Evolutionary conservation across 106 monocot genomes (phyloP), one percentile per base, ranked within the genome.

Genomic region (Dioscorea zingiberensis): DNA sequence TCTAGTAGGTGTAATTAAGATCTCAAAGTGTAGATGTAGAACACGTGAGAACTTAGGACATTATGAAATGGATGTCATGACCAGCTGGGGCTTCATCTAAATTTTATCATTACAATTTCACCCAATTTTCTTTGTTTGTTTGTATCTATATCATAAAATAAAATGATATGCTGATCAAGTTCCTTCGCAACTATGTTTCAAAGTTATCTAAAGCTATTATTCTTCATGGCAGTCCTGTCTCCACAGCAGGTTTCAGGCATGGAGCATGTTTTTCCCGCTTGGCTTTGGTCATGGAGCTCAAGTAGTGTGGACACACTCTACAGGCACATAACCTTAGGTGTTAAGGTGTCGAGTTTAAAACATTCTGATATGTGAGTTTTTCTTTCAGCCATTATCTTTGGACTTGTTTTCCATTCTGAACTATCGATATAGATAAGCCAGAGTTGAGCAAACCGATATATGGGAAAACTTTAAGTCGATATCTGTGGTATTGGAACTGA

Each of bases 231-330:
- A 95, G 94, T 85, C 22, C 73, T 91, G 7, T 64, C 85, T 55
- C 85, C 85, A 11, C 51, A 85, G 47, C 65, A 95, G 27, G 85
- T 95, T 26, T 95, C 94, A 53, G 73, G 25, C 24, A 76, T 63
- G 80, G 94, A 95, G 68, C 85, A 87, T 72, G 78, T 95, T 27
- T 69, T 91, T 44, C 94, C 91, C 32, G 58, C 65, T 54, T 91
- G 87, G 94, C 45, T 62, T 13, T 74, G 44, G 59, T 76, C 66
- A 55, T 84, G 79, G 74, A 78, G 58, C 47, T 75, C 71, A 59
- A 68, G 46, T 16, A 67, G 54, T 23, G 24, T 16, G 13, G 77
- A 77, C 63, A 57, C 63, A 58, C 72, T 81, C n/a, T 74, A 83
- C 57, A 77, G 72, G 59, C 78, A 29, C 63, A 67, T 95, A 64